A percentile compares a stretch with the other conserved stretches of the same genome.
Conservation (phyloP, 352 stramenopile genomes). For the Globisporangium viniferum region DNA sequence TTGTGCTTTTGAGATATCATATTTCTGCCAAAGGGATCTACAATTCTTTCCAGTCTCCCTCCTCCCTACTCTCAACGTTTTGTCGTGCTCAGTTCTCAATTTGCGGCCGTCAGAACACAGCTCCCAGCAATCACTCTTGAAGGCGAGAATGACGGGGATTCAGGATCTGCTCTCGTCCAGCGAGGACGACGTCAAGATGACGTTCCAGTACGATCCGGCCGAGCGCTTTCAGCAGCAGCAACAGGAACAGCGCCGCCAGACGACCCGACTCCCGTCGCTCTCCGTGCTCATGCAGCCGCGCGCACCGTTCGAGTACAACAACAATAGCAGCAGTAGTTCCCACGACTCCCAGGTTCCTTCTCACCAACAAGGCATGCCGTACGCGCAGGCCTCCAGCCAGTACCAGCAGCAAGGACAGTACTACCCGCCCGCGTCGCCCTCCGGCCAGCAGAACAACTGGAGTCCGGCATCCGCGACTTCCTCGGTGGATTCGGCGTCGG, state of each 20-base stretch:
- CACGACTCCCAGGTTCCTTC: background rate
- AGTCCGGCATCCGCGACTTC: slow-evolving; percentile 13
- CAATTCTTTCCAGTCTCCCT: background rate
- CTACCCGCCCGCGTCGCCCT: slow-evolving; percentile 11
- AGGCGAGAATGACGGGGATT: slow-evolving; percentile 6
- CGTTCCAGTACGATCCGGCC: slow-evolving; percentile 16
- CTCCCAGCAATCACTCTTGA: background rate
- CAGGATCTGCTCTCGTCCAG: slow-evolving; percentile 15
- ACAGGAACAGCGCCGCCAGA: background rate
- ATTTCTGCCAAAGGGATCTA: background rate
- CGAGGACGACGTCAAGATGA: slow-evolving; percentile 8
- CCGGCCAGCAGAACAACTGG: background rate
- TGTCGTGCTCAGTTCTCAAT: background rate
- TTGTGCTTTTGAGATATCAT: slow-evolving; percentile 13
- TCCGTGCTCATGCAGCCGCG: slow-evolving; percentile 18
- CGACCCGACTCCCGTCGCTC: slow-evolving; percentile 9
- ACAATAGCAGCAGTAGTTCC: background rate
- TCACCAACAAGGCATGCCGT: background rate
- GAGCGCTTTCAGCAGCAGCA: slow-evolving; percentile 12
- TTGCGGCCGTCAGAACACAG: background rate
- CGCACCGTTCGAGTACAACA: background rate
- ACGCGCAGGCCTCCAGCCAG: background rate
- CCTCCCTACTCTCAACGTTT: background rate
- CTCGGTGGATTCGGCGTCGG: slow-evolving; percentile 1
- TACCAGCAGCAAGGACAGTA: background rate